Evolutionary conservation across 2,329 filamentous ascomycete species (phyloP), one percentile per base, ranked within the genome.

Genomic region (Epichloe amarillans): DNA sequence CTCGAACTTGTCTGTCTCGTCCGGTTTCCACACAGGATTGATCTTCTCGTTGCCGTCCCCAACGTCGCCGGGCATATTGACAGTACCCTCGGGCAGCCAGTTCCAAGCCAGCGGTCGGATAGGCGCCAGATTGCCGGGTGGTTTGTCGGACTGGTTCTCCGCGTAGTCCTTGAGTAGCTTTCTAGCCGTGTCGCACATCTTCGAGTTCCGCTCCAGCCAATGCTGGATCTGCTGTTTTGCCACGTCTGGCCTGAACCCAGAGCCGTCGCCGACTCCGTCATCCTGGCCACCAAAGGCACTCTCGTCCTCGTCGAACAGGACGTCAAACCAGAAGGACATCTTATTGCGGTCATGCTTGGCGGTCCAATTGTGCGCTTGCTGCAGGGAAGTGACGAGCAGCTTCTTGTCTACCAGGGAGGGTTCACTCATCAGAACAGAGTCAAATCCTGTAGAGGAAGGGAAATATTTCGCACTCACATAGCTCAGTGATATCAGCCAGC

Each of bases 261-360:
- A 71, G 43, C 72, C 70, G 49, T 80, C 74, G 33, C 70, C 66
- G n/a, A 75, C 65, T 2, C 66, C 66, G 51, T 82, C 77, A 38
- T 79, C 73, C 2, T 73, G 70, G 44, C 71, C 70, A 8, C 70
- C 70, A 33, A 70, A 64, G 3, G 66, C 67, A 6, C 69, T 69
- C 33, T 75, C 72, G 33, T 79, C 72, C 36, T 79, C 78, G 50
- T 84, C 80, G 50, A 83, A 83, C 7, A 84, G 66, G 30, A 83
- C 77, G 50, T 80, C 77, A 51, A 77, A 78, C 80, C 81, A 84
- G 53, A 84, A 84, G 0, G 76, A 73, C 79, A 83, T 84, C 61
- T 84, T 84, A 63, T 83, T 83, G 37, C 81, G 70, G 58, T 84
- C 80, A 57, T 84, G 81, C 54, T 82, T 82, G 51, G 80, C 80